Base-by-base conservation (phyloP, 441 rosid species). In the Pelargonium australe region DNA sequence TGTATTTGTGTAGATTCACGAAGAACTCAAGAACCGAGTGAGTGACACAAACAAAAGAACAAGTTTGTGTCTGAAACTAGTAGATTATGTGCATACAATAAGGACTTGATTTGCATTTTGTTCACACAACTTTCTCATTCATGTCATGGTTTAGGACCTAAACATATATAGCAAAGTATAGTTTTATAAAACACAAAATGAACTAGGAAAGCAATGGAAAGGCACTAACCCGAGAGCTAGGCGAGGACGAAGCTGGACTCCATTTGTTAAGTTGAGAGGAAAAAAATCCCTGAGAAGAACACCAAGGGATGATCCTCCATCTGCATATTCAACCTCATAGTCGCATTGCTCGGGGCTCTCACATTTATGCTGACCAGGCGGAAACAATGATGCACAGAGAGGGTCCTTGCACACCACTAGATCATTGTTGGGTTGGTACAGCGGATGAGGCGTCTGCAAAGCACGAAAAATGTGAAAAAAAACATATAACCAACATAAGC, bases 261-360 rank as follows among this genome's bases (percentile, higher is more conserved):
- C 92, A 55, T 79, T 74, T 2, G 89, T 86, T 72, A 80, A 82
- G 73, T 87, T 84, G 78, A 95, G 78, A 65, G 85, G 81, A 69
- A 92, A 90, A 63, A 70, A 77, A 75, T 95, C 98, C 78, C 72
- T 82, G 66, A 95, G 85, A 23, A 95, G 97, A 58, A 86, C 89
- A 40, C 98, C 99, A 3, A 76, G 83, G 73, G 99, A 92, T 9
- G 95, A 95, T 25, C 98, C 93, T 2, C 92, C 89, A 77, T 95
- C 99, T 5, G 93, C 99, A 67, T 92, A 92, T 78, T 82, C 83
- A 68, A 95, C 91, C 84, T 82, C 86, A 7, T 92, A 95, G 77
- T 86, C 92, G 70, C 98, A 90, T 79, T 80, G 98, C 51, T 74
- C 82, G 0, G 80, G 86, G 68, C 49, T 41, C 66, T 87, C 84